Conservation (phyloP, 1,284 basidiomycete species). For the Wolfiporia cocos region DNA sequence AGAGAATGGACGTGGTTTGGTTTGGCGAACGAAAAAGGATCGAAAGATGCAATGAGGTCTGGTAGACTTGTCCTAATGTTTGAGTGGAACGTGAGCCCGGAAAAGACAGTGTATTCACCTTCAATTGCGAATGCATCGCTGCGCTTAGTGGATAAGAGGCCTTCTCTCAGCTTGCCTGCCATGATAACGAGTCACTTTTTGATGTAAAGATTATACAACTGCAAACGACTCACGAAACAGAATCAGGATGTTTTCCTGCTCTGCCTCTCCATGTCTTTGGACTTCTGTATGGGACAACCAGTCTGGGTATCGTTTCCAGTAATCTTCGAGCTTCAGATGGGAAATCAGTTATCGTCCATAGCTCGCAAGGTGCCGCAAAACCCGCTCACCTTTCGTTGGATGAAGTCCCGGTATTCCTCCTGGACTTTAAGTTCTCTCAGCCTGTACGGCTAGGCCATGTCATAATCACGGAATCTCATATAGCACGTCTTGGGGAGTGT, state of each 20-base stretch:
- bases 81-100: not conserved
- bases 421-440: constrained; percentile 51
- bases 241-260: constrained; percentile 61
- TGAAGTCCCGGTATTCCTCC: constrained; percentile 57
- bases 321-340: constrained; percentile 41
- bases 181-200: not conserved
- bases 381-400: constrained; percentile 55
- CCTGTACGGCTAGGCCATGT: constrained; percentile 32
- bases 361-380: too few relatives aligned
- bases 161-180: constrained; percentile 67
- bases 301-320: constrained; percentile 33
- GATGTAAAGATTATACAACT: not conserved
- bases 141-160: constrained; percentile 51
- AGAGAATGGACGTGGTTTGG: constrained; percentile 53
- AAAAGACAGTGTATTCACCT: constrained; percentile 35
- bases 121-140: constrained; percentile 54
- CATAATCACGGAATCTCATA: not conserved
- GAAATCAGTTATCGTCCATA: too few relatives aligned
- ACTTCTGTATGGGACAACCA: constrained; percentile 26
- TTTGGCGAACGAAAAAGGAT: constrained; percentile 49
- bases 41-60: constrained; percentile 62
- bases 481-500: not conserved
- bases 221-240: constrained; percentile 46
- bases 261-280: constrained; percentile 39
- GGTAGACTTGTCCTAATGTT: constrained; percentile 44